Conservation (phyloP, 371 early-diverging fungal species). For the Choanephora cucurbitarum region DNA sequence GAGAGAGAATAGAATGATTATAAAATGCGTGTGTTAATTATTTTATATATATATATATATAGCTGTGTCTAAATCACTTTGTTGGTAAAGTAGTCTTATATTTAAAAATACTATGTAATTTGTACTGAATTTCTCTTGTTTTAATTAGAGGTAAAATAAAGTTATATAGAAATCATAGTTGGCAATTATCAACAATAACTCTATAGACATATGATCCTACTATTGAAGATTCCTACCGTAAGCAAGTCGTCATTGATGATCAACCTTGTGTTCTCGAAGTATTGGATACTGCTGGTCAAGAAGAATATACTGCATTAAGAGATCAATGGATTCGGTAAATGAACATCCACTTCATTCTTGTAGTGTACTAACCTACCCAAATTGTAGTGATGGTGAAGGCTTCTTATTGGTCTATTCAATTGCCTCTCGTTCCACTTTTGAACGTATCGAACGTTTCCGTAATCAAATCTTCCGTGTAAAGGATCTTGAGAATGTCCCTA, state of each 20-base stretch:
- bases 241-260: conserved; percentile 88
- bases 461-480: conserved; percentile 85
- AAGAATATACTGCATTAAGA: conserved; percentile 83
- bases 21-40: too few relatives aligned
- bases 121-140: not conserved
- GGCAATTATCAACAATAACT: too few relatives aligned
- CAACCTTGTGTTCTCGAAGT: conserved; percentile 90
- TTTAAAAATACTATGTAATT: conserved; percentile 1
- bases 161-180: too few relatives aligned
- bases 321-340: conserved; percentile 89
- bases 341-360: too few relatives aligned
- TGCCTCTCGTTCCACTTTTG: conserved; percentile 80
- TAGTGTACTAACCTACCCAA: too few relatives aligned
- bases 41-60: not conserved
- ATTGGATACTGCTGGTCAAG: conserved; percentile 92
- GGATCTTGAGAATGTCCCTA: conserved; percentile 77
- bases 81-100: conserved; percentile 49
- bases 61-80: conserved; percentile 78
- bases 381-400: conserved; percentile 89
- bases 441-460: conserved; percentile 75
- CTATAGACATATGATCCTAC: conserved; percentile 41
- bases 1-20: too few relatives aligned
- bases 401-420: conserved; percentile 88
- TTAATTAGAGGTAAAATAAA: conserved; percentile 67
- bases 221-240: conserved; percentile 54